Evolutionary conservation across 1,139 yeast genomes (phyloP), one percentile per base, ranked within the genome.

Genomic region (Yamadazyma jaroonii): DNA sequence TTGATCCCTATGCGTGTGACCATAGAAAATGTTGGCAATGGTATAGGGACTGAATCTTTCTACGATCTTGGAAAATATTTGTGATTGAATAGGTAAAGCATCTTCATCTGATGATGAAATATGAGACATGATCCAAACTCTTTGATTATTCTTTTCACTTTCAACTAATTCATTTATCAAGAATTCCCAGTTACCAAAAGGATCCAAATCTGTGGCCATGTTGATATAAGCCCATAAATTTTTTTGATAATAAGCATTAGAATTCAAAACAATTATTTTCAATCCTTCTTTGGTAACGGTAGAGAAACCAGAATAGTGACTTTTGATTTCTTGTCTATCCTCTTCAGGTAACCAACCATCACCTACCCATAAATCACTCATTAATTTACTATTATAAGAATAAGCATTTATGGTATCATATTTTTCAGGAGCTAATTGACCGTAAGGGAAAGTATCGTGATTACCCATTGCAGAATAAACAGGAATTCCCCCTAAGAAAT

Each of bases 381-480:
- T 70, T 40, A 79, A 61, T 14, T 80, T 81, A 10, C 72, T 67
- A 49, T 82, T 81, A 77, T 82, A 81, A 32, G 71, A 64, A 51
- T 77, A 79, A 39, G 74, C 57, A 44, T 72, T 70, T 33, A 65
- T 62, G 38, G 68, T 60, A 35, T 57, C 56, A 38, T 50, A 58
- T 25, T 54, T 41, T 13, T 50, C 43, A 32, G 81, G 85, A 1
- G 87, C 81, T 39, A 80, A 56, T 56, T 81, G 87, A 12, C 81
- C 84, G 51, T 79, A 81, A 12, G 89, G 88, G 66, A 74, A 82
- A 12, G 82, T 75, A 50, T 82, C 89, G 55, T 83, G 89, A 56
- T 82, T 81, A 13, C 89, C 89, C 48, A 83, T 61, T 22, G 77
- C 78, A 9, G 86, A 72, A 50, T 64, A 81, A 11, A 83, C 76